phyloP scores from a whole-genome alignment of 176 grass and related monocot genomes.

The Thinopyrum elongatum region DNA sequence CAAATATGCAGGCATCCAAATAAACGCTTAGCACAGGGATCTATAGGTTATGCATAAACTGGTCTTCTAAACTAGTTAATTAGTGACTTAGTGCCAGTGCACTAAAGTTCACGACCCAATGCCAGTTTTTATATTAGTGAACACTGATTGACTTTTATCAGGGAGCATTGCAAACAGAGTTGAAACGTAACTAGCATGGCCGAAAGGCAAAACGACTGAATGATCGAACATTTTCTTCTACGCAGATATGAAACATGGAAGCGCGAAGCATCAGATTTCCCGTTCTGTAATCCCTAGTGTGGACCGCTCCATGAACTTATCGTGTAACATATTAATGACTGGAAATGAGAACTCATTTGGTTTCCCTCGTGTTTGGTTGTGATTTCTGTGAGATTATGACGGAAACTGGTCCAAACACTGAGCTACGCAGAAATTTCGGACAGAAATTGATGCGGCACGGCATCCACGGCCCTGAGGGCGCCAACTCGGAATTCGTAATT shows the following conservation, averaged over 20 bases:
- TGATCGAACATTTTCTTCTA: background rate
- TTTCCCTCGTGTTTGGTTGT: background rate
- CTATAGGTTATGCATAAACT: background rate
- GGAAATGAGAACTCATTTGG: background rate
- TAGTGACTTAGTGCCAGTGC: background rate
- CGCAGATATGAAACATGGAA: background rate
- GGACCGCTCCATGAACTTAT: background rate
- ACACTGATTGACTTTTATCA: conserved; percentile 12
- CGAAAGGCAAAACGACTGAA: background rate
- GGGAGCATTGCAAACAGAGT: background rate
- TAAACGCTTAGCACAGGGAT: background rate
- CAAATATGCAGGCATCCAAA: conserved; percentile 13
- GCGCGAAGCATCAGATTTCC: background rate
- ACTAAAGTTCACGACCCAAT: background rate
- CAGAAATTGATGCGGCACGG: too few species aligned
- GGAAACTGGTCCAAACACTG: background rate
- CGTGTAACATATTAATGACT: background rate
- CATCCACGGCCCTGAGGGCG: too few species aligned
- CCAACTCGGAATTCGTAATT: background rate
- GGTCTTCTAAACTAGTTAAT: background rate
- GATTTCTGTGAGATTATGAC: background rate
- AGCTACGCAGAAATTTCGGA: background rate
- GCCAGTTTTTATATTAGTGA: conserved; percentile 9
- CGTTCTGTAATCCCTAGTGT: background rate
- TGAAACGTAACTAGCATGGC: background rate